Evolutionary conservation across 179 eudicot genomes (phyloP).

Genomic region (Silene coronaria): DNA sequence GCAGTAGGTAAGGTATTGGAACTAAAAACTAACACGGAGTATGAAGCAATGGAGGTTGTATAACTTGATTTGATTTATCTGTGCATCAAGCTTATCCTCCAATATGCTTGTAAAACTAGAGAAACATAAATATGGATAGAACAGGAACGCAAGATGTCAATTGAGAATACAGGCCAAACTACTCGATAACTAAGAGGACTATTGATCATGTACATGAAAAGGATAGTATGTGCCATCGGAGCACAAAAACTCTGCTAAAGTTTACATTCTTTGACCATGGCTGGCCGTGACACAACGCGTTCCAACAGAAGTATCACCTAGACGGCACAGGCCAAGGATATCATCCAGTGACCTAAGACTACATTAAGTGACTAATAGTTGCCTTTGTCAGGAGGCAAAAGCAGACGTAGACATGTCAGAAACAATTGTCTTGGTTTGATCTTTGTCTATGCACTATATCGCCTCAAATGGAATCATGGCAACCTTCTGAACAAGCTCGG

Average conservation of each 20-base stretch:
- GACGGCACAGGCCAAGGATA: constrained; percentile 9
- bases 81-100: neutral
- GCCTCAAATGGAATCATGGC: neutral
- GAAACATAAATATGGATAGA: neutral
- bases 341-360: neutral
- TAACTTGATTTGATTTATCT: too few relatives aligned
- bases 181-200: neutral
- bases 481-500: neutral
- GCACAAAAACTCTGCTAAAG: neutral
- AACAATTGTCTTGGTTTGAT: neutral
- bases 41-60: too few relatives aligned
- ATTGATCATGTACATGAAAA: neutral
- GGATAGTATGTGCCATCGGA: neutral
- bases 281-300: neutral
- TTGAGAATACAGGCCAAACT: neutral
- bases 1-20: too few relatives aligned
- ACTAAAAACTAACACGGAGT: too few relatives aligned
- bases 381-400: neutral
- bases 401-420: neutral
- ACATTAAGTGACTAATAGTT: neutral
- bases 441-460: too few relatives aligned
- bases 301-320: neutral
- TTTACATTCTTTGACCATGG: neutral
- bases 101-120: neutral
- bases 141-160: neutral